Base-by-base conservation (phyloP, 2,329 filamentous ascomycete species). In the Aspergillus tamarii region DNA sequence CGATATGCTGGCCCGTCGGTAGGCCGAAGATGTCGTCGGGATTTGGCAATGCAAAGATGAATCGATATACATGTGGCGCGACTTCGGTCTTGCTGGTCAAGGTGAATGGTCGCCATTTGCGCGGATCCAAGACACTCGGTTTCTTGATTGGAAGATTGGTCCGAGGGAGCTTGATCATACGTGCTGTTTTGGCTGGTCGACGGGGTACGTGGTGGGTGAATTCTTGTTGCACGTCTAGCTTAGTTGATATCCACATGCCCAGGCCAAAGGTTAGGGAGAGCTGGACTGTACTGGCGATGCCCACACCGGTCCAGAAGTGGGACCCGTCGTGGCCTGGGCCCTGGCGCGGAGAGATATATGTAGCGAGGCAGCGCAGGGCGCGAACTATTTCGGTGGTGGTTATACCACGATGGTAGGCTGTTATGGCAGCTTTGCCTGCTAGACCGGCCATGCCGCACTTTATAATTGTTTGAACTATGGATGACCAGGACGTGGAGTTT, bases 1-100 rank as follows among this genome's bases (percentile, higher is more conserved):
- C 77, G 10, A 87, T 77, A 66, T 87, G 85, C 68, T 87, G 84
- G 12, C 85, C 85, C 3, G 80, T 83, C 0, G 85, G 85, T 3
- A 87, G 76, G 6, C 84, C 84, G 3, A 86, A 77, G 0, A 84
- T 74, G 2, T 80, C 77, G 7, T 72, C 68, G 0, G 73, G 67
- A 0, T 76, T 77, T 0, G 85, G 84, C 2, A 87, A 77, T n/a
- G 77, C 73, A 45, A 86, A 85, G 16, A 77, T 72, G 11, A 84
- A 73, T n/a, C 77, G 77, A 72, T 80, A 84, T 1, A 70, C 69
- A 39, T 68, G 62, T 26, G 69, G 66, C 5, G 69, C 60, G 2
- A 73, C 54, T 34, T 64, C 52, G 8, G 55, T 55, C 26, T 67
- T 68, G 21, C 55, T 39, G 26, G 57, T 28, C 8, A 87, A 73